Conservation (phyloP, 768 basidiomycete genomes). For the Lactifluus echinatus region DNA sequence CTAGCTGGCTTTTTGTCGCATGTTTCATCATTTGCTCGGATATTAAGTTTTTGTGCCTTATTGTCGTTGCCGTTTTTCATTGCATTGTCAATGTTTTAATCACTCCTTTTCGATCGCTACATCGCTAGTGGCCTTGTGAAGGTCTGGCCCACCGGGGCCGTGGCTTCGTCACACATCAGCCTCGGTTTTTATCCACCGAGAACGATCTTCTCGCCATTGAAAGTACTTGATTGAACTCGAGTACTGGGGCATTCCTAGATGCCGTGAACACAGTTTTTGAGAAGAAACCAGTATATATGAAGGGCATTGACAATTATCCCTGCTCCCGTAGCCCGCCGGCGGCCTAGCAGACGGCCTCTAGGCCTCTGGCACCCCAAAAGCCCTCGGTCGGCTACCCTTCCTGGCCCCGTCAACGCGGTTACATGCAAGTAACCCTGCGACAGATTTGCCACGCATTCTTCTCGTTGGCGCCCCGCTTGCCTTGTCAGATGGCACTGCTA, state of each 20-base stretch:
- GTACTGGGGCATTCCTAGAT: too few species aligned
- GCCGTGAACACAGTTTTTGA: too few species aligned
- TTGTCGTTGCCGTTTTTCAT: neutral
- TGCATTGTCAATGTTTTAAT: neutral
- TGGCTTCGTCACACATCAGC: too few species aligned
- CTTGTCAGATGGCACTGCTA: constrained; percentile 61
- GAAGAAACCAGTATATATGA: neutral
- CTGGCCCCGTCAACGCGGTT: constrained; percentile 52
- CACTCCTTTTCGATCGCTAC: neutral
- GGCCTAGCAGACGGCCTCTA: constrained; percentile 26
- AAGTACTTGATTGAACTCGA: too few species aligned
- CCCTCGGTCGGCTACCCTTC: constrained; percentile 34
- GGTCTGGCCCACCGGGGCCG: too few species aligned
- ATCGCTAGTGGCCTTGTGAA: neutral
- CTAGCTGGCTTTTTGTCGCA: neutral
- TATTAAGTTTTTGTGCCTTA: neutral
- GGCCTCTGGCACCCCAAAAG: constrained; percentile 57
- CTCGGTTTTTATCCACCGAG: too few species aligned
- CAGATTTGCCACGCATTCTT: constrained; percentile 51
- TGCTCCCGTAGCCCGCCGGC: too few species aligned
- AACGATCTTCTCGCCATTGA: too few species aligned
- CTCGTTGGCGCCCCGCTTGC: constrained; percentile 43
- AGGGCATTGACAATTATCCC: neutral
- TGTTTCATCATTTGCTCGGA: neutral
- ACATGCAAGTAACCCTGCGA: constrained; percentile 76